Percentiles rank a stretch among this genome's conserved stretches.
These are phyloP conservation scores for Plasmopara viticola DNA, from an alignment of 352 stramenopile genomes.

Conservation along the genomic window DNA sequence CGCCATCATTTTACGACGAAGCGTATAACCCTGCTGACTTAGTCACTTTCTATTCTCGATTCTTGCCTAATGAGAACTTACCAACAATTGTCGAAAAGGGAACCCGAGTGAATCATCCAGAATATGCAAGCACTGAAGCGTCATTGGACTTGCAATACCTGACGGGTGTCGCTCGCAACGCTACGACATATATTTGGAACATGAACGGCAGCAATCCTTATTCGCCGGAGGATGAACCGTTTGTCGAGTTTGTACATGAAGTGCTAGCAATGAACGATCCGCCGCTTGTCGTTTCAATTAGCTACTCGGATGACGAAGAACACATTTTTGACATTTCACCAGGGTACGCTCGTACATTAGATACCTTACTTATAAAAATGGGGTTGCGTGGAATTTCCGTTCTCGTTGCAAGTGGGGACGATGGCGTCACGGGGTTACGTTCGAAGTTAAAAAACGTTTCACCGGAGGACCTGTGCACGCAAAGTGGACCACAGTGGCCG, in stretches of 20 bases:
- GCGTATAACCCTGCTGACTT: slow-evolving; percentile 54
- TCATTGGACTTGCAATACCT: slow-evolving; percentile 90
- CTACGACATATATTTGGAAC: slow-evolving; percentile 73
- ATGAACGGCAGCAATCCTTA: slow-evolving; percentile 84
- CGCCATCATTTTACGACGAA: slow-evolving; percentile 79
- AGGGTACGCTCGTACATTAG: slow-evolving; percentile 72
- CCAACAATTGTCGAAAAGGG: slow-evolving; percentile 56
- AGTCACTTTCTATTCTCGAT: slow-evolving; percentile 46
- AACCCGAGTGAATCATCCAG: slow-evolving; percentile 35
- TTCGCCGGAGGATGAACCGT: slow-evolving; percentile 77
- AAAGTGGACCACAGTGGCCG: slow-evolving; percentile 69
- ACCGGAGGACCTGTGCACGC: slow-evolving; percentile 44
- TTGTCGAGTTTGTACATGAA: slow-evolving; percentile 72
- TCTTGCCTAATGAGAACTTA: slow-evolving; percentile 34
- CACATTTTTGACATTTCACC: slow-evolving; percentile 72
- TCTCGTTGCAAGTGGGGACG: slow-evolving; percentile 81
- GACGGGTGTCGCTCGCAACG: slow-evolving; percentile 70
- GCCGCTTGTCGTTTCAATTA: slow-evolving; percentile 84
- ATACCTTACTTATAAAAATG: slow-evolving; percentile 87
- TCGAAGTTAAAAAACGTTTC: slow-evolving; percentile 57
- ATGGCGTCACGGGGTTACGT: slow-evolving; percentile 75
- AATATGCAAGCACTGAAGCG: slow-evolving; percentile 53
- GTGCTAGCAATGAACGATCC: slow-evolving; percentile 62
- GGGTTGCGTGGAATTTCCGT: slow-evolving; percentile 82
- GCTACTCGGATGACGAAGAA: slow-evolving; percentile 88